These are phyloP conservation scores for Chlamydomonas schloesseri DNA, from an alignment of 139 green algal genomes.

Conservation along the genomic window DNA sequence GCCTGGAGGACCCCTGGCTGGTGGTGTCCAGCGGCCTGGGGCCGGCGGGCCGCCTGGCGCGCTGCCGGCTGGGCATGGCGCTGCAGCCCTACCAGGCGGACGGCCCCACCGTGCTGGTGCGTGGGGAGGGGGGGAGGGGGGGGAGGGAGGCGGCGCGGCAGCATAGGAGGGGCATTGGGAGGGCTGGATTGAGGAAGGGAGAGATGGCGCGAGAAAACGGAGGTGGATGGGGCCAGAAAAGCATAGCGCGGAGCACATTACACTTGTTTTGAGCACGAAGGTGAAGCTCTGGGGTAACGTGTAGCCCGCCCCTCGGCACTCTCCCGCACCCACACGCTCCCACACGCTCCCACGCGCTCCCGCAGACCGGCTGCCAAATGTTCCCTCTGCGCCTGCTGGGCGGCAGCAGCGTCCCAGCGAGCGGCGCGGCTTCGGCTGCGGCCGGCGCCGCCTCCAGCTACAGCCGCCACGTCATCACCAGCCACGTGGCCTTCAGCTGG, in stretches of 20 bases:
- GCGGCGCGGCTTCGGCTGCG: background rate
- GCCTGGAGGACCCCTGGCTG: slow-evolving; percentile 34
- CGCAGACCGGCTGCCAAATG: slow-evolving; percentile 37
- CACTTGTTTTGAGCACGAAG: background rate
- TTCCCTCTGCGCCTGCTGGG: background rate
- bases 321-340: no score
- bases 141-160: no score
- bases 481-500: slow-evolving; percentile 58
- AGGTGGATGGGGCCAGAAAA: no score
- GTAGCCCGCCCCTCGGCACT: no score
- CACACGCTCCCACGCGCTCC: no score
- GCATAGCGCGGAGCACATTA: no score
- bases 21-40: slow-evolving; percentile 40
- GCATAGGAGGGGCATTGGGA: no score
- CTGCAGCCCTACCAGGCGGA: slow-evolving; percentile 46
- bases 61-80: slow-evolving; percentile 20
- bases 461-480: background rate
- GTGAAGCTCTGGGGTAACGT: background rate
- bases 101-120: slow-evolving; percentile 42
- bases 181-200: no score
- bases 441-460: no score
- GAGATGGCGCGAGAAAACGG: no score
- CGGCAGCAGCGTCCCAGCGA: background rate
- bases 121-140: background rate
- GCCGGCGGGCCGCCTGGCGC: slow-evolving; percentile 35